A percentile compares a stretch with the other conserved stretches of the same genome.
These are phyloP conservation scores for Salvia rosmarinus DNA, from an alignment of 257 asterid genomes.

Conservation along the genomic window DNA sequence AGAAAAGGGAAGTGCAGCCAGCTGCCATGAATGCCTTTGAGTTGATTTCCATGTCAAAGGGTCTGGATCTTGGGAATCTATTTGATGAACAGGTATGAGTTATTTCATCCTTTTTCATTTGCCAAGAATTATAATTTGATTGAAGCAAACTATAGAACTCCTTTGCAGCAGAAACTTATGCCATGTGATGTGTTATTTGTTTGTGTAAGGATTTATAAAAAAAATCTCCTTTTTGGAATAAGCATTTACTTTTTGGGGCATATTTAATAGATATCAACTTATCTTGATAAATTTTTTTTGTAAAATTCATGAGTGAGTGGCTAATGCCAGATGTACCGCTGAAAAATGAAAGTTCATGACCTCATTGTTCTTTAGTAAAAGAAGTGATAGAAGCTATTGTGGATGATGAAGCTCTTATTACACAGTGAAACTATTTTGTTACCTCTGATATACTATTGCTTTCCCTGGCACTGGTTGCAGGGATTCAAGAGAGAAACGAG, in stretches of 20 bases:
- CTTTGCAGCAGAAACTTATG: not conserved
- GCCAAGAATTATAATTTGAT: not conserved
- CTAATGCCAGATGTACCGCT: not conserved
- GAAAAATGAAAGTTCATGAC: not conserved
- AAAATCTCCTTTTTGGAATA: not conserved
- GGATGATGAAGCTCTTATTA: not conserved
- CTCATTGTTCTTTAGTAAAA: slow-evolving; percentile 1
- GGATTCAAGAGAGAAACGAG: slow-evolving; percentile 78
- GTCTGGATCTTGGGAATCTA: slow-evolving; percentile 91
- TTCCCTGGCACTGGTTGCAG: slow-evolving; percentile 37
- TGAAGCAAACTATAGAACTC: not conserved
- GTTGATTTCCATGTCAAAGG: slow-evolving; percentile 93
- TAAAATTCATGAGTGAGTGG: not conserved
- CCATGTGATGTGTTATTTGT: no score
- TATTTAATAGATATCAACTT: not conserved
- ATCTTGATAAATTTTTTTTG: not conserved
- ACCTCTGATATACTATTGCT: slow-evolving; percentile 26
- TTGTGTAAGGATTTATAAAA: not conserved
- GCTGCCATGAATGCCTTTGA: slow-evolving; percentile 95
- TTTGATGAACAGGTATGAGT: slow-evolving; percentile 76
- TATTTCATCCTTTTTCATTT: not conserved
- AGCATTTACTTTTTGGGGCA: not conserved
- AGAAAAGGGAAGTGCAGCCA: slow-evolving; percentile 84
- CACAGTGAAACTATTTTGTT: not conserved
- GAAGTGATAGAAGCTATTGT: not conserved